These are phyloP conservation scores for Castanospermum australe DNA, from an alignment of 306 rosid species.

Conservation along the genomic window DNA sequence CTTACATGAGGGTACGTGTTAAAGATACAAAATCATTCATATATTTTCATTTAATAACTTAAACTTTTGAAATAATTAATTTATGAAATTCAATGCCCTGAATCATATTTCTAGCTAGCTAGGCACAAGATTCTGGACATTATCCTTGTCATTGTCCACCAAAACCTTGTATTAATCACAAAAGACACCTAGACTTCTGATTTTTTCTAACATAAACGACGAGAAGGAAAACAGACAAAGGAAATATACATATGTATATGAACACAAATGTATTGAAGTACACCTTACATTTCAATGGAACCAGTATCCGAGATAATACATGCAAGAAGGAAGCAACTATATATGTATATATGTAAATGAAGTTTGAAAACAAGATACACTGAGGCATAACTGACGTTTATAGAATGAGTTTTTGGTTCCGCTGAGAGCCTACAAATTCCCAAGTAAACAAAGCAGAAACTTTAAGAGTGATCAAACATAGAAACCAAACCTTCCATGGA, in stretches of 20 bases:
- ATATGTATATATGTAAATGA: slow-evolving; percentile 14
- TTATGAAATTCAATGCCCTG: neutral
- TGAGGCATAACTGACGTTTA: neutral
- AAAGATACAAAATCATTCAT: no score
- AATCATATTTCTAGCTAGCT: neutral
- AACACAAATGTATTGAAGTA: neutral
- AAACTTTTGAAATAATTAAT: no score
- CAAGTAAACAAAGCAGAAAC: slow-evolving; percentile 15
- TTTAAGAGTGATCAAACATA: slow-evolving; percentile 6
- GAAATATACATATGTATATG: neutral
- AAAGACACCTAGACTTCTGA: neutral
- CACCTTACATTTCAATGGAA: neutral
- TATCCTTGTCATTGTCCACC: neutral
- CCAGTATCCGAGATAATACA: neutral
- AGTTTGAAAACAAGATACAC: slow-evolving; percentile 23
- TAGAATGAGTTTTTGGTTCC: slow-evolving; percentile 1
- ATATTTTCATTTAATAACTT: no score
- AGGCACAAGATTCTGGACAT: neutral
- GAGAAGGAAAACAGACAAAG: neutral
- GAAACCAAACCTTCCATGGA: slow-evolving; percentile 16
- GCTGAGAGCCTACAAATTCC: slow-evolving; percentile 16
- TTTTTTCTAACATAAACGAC: neutral
- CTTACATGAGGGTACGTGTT: no score
- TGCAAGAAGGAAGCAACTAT: neutral
- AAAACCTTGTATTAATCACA: neutral